Percentiles rank a stretch among this genome's conserved stretches.
Conservation (phyloP, 2,329 filamentous ascomycete genomes). For the Xylariaceae sp. region DNA sequence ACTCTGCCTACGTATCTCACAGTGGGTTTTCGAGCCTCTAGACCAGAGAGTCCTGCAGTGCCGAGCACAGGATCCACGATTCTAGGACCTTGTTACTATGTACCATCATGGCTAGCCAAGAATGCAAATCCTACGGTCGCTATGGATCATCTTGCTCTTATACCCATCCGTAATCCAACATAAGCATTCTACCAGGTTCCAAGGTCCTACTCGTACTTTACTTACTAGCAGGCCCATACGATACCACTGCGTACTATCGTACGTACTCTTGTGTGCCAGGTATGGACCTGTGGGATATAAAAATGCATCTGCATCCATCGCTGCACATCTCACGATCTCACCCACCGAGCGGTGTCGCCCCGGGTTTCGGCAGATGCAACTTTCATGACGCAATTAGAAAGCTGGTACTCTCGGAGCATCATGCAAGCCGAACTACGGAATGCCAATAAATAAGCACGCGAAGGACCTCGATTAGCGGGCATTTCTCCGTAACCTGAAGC, state of each 20-base stretch:
- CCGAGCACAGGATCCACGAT: neutral
- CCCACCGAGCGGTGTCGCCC: constrained; percentile 3
- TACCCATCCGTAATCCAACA: neutral
- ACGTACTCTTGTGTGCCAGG: neutral
- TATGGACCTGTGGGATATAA: neutral
- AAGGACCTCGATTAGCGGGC: neutral
- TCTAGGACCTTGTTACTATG: neutral
- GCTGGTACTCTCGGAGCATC: constrained; percentile 3
- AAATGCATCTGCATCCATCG: constrained; percentile 1
- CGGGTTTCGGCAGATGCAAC: constrained; percentile 11
- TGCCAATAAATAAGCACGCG: neutral
- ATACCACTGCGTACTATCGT: neutral
- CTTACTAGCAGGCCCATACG: neutral
- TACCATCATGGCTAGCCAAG: neutral
- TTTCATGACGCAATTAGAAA: constrained; percentile 2
- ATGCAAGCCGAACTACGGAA: neutral
- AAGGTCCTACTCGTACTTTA: neutral
- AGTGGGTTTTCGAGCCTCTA: neutral
- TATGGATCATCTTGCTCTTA: neutral
- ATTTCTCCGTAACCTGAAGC: neutral
- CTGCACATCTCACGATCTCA: neutral
- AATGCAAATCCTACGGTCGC: neutral
- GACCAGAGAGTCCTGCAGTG: neutral
- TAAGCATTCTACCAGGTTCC: neutral
- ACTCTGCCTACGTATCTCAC: neutral